Evolutionary conservation across 257 asterid genomes (phyloP).

Genomic region (Cinchona pubescens): DNA sequence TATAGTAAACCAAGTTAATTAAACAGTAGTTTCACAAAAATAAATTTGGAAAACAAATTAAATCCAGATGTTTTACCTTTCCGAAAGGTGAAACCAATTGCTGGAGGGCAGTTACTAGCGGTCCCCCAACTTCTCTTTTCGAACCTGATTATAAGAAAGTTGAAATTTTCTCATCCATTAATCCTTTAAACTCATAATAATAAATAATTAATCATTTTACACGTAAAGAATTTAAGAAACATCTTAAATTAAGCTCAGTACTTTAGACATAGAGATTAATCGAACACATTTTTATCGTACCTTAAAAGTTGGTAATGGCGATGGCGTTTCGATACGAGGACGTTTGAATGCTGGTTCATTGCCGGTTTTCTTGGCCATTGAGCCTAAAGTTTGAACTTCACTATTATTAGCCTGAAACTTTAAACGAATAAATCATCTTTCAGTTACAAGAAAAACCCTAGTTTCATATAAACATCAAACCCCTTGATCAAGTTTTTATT

Average conservation of each 20-base stretch:
- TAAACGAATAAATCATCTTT: not conserved
- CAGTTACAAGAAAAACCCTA: not conserved
- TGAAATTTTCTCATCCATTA: slow-evolving; percentile 35
- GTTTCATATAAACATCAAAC: not conserved
- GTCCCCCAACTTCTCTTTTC: slow-evolving; percentile 94
- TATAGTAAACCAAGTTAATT: not conserved
- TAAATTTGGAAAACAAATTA: slow-evolving; percentile 15
- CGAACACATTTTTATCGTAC: slow-evolving; percentile 19
- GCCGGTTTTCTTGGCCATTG: slow-evolving; percentile 31
- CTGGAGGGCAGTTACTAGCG: slow-evolving; percentile 92
- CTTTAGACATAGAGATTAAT: slow-evolving; percentile 13
- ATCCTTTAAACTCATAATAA: slow-evolving; percentile 28
- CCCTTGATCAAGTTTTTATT: not conserved
- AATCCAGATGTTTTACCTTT: slow-evolving; percentile 53
- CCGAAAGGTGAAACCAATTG: slow-evolving; percentile 97
- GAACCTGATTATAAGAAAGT: slow-evolving; percentile 56
- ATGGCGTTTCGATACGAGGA: slow-evolving; percentile 58
- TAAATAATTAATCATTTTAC: slow-evolving; percentile 18
- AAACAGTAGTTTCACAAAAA: not conserved
- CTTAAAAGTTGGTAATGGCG: slow-evolving; percentile 79
- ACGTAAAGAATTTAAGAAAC: slow-evolving; percentile 25
- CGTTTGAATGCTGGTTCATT: slow-evolving; percentile 48
- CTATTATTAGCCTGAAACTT: slow-evolving; percentile 34
- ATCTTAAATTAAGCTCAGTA: slow-evolving; percentile 23
- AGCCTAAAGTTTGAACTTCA: slow-evolving; percentile 20